Evolutionary conservation across 148 eudicot genomes (phyloP).

Genomic region (Rheum nobile): DNA sequence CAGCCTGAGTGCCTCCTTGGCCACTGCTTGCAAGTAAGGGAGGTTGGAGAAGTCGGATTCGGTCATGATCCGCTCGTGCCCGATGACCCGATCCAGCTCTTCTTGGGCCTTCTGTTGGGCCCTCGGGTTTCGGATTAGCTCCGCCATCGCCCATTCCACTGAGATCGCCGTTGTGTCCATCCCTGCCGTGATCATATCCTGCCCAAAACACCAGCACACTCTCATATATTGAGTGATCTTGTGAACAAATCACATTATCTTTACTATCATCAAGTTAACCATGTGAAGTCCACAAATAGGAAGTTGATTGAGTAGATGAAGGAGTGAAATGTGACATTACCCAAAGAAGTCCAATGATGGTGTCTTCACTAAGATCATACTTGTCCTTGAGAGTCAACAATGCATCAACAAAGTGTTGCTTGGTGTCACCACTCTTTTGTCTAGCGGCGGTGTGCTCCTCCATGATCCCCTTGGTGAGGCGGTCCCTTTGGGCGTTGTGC

Average conservation of each 20-base stretch:
- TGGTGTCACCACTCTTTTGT: slow-evolving; percentile 29
- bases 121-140: slow-evolving; percentile 61
- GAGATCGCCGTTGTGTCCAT: slow-evolving; percentile 70
- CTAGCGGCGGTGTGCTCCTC: slow-evolving; percentile 54
- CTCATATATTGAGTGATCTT: no score
- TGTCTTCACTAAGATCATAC: slow-evolving; percentile 77
- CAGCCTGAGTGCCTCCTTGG: slow-evolving; percentile 62
- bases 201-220: slow-evolving; percentile 4
- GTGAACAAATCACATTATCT: no score
- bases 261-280: not conserved
- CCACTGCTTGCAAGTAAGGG: slow-evolving; percentile 56
- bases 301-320: not conserved
- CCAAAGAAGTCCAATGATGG: slow-evolving; percentile 74
- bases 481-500: slow-evolving; percentile 41
- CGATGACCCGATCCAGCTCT: slow-evolving; percentile 58
- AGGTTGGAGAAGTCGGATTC: slow-evolving; percentile 65
- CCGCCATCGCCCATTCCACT: slow-evolving; percentile 85
- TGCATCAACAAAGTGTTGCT: slow-evolving; percentile 81
- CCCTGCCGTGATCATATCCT: slow-evolving; percentile 91
- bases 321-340: slow-evolving; percentile 21
- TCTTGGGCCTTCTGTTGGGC: slow-evolving; percentile 81
- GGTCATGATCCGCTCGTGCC: slow-evolving; percentile 53
- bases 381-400: slow-evolving; percentile 51
- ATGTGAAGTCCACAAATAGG: not conserved
- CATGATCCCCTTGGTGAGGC: slow-evolving; percentile 60